phyloP scores from a whole-genome alignment of 805 yeast species.

The Kuraishia molischiana region DNA sequence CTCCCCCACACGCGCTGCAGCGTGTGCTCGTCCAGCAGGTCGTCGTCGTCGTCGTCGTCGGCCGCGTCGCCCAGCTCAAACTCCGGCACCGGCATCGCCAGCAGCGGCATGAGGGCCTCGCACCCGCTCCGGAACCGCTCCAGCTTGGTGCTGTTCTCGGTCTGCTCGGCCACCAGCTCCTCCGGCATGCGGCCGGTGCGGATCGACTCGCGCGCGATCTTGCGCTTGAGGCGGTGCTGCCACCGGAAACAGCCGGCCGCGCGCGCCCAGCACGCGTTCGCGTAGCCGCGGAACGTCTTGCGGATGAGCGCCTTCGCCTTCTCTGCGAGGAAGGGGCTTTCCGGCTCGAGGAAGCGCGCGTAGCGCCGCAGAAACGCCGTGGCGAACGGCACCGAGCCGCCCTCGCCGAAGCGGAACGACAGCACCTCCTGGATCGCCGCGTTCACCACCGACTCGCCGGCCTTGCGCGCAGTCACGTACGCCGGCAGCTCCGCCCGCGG shows the following conservation, averaged over 20 bases:
- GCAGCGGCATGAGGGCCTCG: background rate
- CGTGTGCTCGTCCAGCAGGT: conserved; percentile 10
- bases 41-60: conserved; percentile 20
- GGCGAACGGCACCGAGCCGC: conserved; percentile 25
- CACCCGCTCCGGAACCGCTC: background rate
- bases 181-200: conserved; percentile 55
- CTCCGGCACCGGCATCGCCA: conserved; percentile 8
- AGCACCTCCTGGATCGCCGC: conserved; percentile 25
- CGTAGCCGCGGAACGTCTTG: conserved; percentile 30
- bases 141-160: background rate
- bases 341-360: conserved; percentile 19
- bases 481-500: conserved; percentile 31
- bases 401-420: conserved; percentile 22
- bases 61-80: conserved; percentile 11
- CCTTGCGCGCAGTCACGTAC: conserved; percentile 23
- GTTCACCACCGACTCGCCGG: conserved; percentile 12
- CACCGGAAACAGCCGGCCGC: conserved; percentile 25
- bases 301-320: conserved; percentile 18
- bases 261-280: conserved; percentile 29
- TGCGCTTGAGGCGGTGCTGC: conserved; percentile 23
- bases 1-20: conserved; percentile 45
- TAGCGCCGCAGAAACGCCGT: conserved; percentile 41
- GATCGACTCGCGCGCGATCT: conserved; percentile 45
- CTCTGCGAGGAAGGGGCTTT: conserved; percentile 18
- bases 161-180: conserved; percentile 8